phyloP scores from a whole-genome alignment of 805 yeast genomes.

The Starmerella apis region DNA sequence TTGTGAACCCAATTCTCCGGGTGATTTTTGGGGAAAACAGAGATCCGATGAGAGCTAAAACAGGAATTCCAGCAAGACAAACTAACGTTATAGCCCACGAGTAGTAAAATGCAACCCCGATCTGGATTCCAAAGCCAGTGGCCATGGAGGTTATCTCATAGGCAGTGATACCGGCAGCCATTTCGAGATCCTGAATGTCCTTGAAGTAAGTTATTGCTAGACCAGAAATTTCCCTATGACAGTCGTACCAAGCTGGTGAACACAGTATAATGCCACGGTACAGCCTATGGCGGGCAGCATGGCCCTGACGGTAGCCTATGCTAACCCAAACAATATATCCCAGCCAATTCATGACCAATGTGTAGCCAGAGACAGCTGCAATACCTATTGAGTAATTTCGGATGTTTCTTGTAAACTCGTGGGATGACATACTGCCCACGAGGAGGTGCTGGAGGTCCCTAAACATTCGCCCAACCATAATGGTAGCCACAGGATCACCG shows the following conservation, averaged over 20 bases:
- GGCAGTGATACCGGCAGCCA: slow-evolving; percentile 39
- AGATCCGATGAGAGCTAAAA: slow-evolving; percentile 44
- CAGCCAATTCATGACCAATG: slow-evolving; percentile 41
- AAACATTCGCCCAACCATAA: slow-evolving; percentile 59
- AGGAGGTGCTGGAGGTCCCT: slow-evolving; percentile 34
- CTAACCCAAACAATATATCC: slow-evolving; percentile 53
- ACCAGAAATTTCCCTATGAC: slow-evolving; percentile 47
- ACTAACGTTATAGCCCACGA: slow-evolving; percentile 82
- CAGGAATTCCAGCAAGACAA: slow-evolving; percentile 62
- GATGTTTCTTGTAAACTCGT: slow-evolving; percentile 34
- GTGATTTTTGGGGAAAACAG: slow-evolving; percentile 45
- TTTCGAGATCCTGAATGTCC: slow-evolving; percentile 25
- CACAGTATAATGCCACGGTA: slow-evolving; percentile 39
- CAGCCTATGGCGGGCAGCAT: slow-evolving; percentile 42
- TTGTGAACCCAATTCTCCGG: slow-evolving; percentile 45
- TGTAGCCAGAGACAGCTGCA: slow-evolving; percentile 39
- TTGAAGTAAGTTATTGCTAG: slow-evolving; percentile 49
- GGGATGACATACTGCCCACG: slow-evolving; percentile 28
- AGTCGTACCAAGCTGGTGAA: slow-evolving; percentile 55
- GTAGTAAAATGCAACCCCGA: slow-evolving; percentile 49
- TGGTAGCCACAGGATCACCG: slow-evolving; percentile 33
- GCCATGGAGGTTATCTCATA: slow-evolving; percentile 70
- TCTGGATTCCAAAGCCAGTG: slow-evolving; percentile 46
- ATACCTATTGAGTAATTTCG: slow-evolving; percentile 29
- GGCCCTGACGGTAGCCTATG: slow-evolving; percentile 62